Evolutionary conservation across 2,329 filamentous ascomycete species (phyloP).

Genomic region (Epichloe amarillans): DNA sequence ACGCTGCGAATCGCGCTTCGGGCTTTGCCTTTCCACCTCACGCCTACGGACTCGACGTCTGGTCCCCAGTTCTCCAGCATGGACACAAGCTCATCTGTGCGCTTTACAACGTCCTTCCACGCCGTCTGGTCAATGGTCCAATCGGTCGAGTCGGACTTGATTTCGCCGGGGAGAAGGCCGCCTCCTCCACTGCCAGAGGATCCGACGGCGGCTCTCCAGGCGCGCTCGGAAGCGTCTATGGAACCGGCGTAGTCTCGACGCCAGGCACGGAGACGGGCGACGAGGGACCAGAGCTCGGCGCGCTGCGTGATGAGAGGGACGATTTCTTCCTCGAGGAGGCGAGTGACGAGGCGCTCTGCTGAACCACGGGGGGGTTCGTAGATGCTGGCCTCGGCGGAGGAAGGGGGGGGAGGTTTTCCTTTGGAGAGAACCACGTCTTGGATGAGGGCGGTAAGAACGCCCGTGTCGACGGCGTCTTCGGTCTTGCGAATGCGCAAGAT

Average conservation of each 20-base stretch:
- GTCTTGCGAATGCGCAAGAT: slow-evolving; percentile 66
- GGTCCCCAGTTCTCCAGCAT: slow-evolving; percentile 69
- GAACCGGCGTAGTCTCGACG: slow-evolving; percentile 55
- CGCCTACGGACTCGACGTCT: slow-evolving; percentile 53
- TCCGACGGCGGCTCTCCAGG: slow-evolving; percentile 61
- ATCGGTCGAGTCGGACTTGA: slow-evolving; percentile 11
- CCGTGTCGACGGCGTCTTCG: slow-evolving; percentile 65
- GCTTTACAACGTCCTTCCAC: slow-evolving; percentile 61
- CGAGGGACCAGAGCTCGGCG: slow-evolving; percentile 61
- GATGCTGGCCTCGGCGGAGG: slow-evolving; percentile 14
- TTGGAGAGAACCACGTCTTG: slow-evolving; percentile 49
- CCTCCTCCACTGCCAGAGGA: slow-evolving; percentile 31
- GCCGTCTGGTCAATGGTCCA: slow-evolving; percentile 42
- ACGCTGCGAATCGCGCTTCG: slow-evolving; percentile 73
- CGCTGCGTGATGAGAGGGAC: slow-evolving; percentile 75
- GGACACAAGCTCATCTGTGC: slow-evolving; percentile 70
- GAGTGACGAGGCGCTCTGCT: slow-evolving; percentile 47
- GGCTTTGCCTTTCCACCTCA: slow-evolving; percentile 80
- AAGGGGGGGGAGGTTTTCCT: slow-evolving; percentile 13
- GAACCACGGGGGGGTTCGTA: slow-evolving; percentile 39
- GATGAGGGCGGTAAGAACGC: slow-evolving; percentile 59
- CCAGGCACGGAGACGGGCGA: slow-evolving; percentile 63
- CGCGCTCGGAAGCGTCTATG: slow-evolving; percentile 75
- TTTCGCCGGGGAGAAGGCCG: slow-evolving; percentile 28
- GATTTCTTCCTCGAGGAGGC: slow-evolving; percentile 61